Evolutionary conservation across 1,284 basidiomycete genomes (phyloP), one percentile per base, ranked within the genome.

Genomic region (Stereum hirsutum): DNA sequence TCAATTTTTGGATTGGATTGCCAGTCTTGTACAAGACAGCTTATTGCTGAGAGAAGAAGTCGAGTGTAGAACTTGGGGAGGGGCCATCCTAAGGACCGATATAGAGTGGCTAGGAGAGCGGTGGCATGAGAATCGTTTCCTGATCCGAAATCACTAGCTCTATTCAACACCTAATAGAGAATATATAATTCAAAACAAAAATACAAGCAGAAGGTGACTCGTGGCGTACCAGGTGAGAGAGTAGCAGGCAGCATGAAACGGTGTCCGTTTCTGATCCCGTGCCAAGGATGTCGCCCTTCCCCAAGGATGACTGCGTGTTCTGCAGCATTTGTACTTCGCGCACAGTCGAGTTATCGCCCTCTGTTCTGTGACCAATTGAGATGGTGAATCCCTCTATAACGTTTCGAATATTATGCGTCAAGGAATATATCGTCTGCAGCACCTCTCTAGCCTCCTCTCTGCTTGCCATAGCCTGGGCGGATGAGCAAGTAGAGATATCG

Each of bases 311-410:
- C 47, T 82, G 80, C 34, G 78, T 60, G 17, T 64, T 71, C 43
- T 83, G 79, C 63, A 82, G 74, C 59, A 82, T 69, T 50, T 83
- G 81, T 12, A 77, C 73, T 57, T 83, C 81, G 47, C 70, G 65
- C 17, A 73, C 70, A 41, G 69, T 70, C 55, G 81, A 83, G n/a
- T 70, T 72, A 49, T 84, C 78, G 51, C 85, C 81, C 30, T 75
- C 78, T 24, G 81, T 66, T 20, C 79, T 52, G 46, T 80, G 61
- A 47, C 70, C 74, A 37, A 87, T 57, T 7, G 75, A 74, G 39
- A 83, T 53, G 2, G 68, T 66, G 46, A 83, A 78, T 11, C 65
- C 63, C 49, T 85, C 81, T 23, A 88, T 57, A 24, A 71, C 68
- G 43, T 73, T 69, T 46, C 75, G 68, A 25, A 80, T 64, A 34